phyloP scores from a whole-genome alignment of 202 grass and related monocot genomes.

The Carex sylvatica region DNA sequence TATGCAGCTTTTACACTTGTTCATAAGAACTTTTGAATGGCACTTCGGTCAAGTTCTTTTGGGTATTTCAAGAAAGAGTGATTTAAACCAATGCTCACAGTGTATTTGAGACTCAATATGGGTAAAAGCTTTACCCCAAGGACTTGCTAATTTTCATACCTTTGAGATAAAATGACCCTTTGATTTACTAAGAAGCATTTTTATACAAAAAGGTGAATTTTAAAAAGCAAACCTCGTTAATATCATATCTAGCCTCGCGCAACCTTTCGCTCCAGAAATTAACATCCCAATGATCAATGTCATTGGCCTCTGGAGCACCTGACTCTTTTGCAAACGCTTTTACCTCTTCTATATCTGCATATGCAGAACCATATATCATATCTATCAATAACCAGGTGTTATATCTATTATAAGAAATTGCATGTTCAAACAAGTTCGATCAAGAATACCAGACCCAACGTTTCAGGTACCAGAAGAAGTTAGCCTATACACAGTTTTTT shows the following conservation, averaged over 20 bases:
- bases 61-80: neutral
- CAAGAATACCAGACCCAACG: neutral
- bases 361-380: slow-evolving; percentile 19
- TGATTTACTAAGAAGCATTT: neutral
- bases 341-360: slow-evolving; percentile 91
- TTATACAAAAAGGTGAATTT: neutral
- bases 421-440: neutral
- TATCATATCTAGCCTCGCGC: slow-evolving; percentile 92
- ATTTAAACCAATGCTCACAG: neutral
- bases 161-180: neutral
- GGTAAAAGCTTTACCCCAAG: neutral
- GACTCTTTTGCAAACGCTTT: slow-evolving; percentile 65
- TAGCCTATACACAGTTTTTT: neutral
- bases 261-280: slow-evolving; percentile 95
- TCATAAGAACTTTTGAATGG: neutral
- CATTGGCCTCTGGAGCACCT: slow-evolving; percentile 81
- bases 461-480: neutral
- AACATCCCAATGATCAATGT: slow-evolving; percentile 80
- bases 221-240: slow-evolving; percentile 66
- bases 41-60: neutral
- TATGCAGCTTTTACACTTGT: neutral
- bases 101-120: neutral
- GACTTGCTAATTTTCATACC: neutral
- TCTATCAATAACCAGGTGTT: slow-evolving; percentile 24
- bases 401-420: neutral